Percentiles rank a stretch among this genome's conserved stretches.
Conservation (phyloP, 176 grass and related monocot genomes). For the Typha latifolia region DNA sequence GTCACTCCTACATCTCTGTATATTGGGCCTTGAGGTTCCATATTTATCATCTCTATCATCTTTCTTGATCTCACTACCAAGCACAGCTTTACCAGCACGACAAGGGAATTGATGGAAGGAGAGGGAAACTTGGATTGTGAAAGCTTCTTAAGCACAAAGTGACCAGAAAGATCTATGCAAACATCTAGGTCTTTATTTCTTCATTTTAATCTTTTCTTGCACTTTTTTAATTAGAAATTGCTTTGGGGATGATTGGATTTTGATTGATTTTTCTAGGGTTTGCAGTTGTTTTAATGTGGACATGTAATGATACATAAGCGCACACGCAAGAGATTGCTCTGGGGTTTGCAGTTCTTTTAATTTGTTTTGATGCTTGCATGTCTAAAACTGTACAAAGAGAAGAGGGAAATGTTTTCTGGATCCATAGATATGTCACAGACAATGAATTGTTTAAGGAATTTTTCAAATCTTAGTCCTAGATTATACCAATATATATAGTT, state of each 20-base stretch:
- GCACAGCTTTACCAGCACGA: constrained; percentile 54
- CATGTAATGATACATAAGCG: too few species aligned
- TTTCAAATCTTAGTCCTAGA: too few species aligned
- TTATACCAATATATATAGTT: too few species aligned
- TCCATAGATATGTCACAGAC: too few species aligned
- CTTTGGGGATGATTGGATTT: background rate
- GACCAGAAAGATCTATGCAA: constrained; percentile 51
- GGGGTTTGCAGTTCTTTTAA: too few species aligned
- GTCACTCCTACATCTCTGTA: background rate
- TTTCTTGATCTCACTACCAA: background rate
- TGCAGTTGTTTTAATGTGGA: constrained; percentile 37
- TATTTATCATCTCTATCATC: background rate
- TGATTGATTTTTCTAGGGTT: background rate
- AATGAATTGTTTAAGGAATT: too few species aligned
- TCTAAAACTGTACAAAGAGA: too few species aligned
- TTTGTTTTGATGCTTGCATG: too few species aligned
- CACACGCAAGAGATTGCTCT: too few species aligned
- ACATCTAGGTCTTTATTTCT: constrained; percentile 35
- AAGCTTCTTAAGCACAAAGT: constrained; percentile 51
- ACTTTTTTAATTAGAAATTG: background rate
- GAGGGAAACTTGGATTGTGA: constrained; percentile 47
- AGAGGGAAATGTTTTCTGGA: too few species aligned
- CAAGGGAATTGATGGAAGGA: constrained; percentile 66
- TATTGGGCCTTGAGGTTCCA: background rate
- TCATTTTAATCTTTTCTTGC: background rate